Evolutionary conservation across 2,329 filamentous ascomycete genomes (phyloP).

Genomic region (Triangularia setosa): DNA sequence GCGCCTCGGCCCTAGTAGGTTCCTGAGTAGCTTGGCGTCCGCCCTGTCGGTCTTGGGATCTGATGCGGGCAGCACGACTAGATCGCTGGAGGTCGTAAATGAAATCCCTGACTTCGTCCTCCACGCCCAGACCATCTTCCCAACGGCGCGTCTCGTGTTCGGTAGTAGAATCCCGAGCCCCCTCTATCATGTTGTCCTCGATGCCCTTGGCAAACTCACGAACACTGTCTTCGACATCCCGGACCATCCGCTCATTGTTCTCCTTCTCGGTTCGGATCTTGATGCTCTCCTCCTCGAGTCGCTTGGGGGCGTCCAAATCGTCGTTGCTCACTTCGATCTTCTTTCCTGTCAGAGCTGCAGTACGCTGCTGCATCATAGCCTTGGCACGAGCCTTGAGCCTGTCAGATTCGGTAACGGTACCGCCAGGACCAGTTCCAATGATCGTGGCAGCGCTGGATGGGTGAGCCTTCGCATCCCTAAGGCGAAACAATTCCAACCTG

Average conservation of each 20-base stretch:
- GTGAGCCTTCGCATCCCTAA: slow-evolving; percentile 89
- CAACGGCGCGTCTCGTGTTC: slow-evolving; percentile 91
- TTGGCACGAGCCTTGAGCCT: slow-evolving; percentile 91
- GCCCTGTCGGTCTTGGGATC: slow-evolving; percentile 53
- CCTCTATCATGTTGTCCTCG: slow-evolving; percentile 83
- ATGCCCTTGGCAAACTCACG: slow-evolving; percentile 80
- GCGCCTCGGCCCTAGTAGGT: slow-evolving; percentile 42
- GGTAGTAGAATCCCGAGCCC: slow-evolving; percentile 66
- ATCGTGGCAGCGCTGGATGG: slow-evolving; percentile 76
- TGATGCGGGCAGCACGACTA: slow-evolving; percentile 70
- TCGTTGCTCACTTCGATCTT: slow-evolving; percentile 67
- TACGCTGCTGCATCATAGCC: slow-evolving; percentile 98
- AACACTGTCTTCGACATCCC: slow-evolving; percentile 94
- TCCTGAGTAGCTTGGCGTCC: slow-evolving; percentile 41
- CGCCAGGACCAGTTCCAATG: slow-evolving; percentile 88
- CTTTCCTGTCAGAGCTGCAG: slow-evolving; percentile 84
- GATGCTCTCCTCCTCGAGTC: slow-evolving; percentile 83
- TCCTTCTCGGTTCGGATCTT: slow-evolving; percentile 81
- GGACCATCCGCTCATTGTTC: slow-evolving; percentile 93
- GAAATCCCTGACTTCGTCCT: slow-evolving; percentile 95
- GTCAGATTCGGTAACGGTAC: slow-evolving; percentile 86
- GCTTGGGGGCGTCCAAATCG: slow-evolving; percentile 73
- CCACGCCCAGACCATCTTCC: slow-evolving; percentile 94
- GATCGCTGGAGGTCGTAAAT: slow-evolving; percentile 93
- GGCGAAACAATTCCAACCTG: slow-evolving; percentile 84